Evolutionary conservation across 164 flowering plant genomes (phyloP).

Genomic region (Vitis vinifera): DNA sequence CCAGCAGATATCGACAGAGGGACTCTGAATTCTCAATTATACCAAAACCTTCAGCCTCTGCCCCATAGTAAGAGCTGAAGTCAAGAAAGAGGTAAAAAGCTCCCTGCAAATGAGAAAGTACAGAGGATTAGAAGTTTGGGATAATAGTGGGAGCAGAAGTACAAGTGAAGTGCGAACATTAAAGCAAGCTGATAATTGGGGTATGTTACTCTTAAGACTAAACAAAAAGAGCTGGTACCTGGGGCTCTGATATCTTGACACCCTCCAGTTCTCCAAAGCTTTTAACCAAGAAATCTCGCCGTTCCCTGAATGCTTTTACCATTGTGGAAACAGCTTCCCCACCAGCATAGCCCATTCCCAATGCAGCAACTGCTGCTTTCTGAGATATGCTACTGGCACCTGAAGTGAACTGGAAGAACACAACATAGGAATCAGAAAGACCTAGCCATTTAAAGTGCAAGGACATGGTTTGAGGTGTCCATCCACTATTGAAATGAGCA

Average conservation of each 20-base stretch:
- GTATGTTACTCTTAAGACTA: not conserved
- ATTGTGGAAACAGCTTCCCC: constrained; percentile 78
- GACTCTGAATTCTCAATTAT: constrained; percentile 72
- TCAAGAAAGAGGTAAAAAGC: constrained; percentile 92
- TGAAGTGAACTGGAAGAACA: constrained; percentile 67
- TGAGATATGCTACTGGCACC: constrained; percentile 96
- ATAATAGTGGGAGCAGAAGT: not conserved
- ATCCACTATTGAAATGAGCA: too few relatives aligned
- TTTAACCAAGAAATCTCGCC: constrained; percentile 78
- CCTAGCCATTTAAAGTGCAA: not conserved
- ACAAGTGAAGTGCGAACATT: not conserved
- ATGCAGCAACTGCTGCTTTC: constrained; percentile 92
- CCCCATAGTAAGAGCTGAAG: constrained; percentile 82
- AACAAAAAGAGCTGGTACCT: constrained; percentile 42
- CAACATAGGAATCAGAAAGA: not conserved
- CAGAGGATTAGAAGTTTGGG: not conserved
- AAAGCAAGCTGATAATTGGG: not conserved
- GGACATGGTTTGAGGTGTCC: too few relatives aligned
- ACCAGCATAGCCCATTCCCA: constrained; percentile 89
- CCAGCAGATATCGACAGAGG: constrained; percentile 79
- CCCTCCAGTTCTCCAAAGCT: constrained; percentile 70
- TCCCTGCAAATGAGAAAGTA: constrained; percentile 56
- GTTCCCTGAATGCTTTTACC: constrained; percentile 86
- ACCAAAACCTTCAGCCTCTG: constrained; percentile 83
- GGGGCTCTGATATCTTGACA: constrained; percentile 84